A percentile compares a stretch with the other conserved stretches of the same genome.
Evolutionary conservation across 1,139 yeast genomes (phyloP).

Genomic region (Pichia kudriavzevii): DNA sequence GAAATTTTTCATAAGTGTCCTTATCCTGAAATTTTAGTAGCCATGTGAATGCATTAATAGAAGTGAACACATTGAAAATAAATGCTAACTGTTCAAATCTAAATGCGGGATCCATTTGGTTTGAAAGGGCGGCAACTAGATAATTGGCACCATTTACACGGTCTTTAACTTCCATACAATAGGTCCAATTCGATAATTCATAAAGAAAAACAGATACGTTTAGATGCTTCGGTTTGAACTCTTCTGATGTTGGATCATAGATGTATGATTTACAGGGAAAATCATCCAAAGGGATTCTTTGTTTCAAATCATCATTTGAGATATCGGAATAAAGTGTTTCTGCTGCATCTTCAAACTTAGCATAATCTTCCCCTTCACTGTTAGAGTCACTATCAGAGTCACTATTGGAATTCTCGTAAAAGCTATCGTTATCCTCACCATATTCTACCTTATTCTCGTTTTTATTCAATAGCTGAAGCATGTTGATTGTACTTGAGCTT

Average conservation of each 20-base stretch:
- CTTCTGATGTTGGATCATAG: slow-evolving; percentile 47
- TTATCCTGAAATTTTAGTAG: slow-evolving; percentile 45
- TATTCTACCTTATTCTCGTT: too few relatives aligned
- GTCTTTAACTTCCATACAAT: slow-evolving; percentile 38
- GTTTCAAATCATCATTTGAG: background rate
- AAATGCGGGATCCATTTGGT: slow-evolving; percentile 58
- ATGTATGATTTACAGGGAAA: slow-evolving; percentile 24
- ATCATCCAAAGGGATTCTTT: slow-evolving; percentile 11
- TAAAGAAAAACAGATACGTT: slow-evolving; percentile 34
- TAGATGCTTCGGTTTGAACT: slow-evolving; percentile 39
- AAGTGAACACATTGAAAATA: slow-evolving; percentile 52
- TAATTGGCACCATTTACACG: slow-evolving; percentile 20
- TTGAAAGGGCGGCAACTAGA: slow-evolving; percentile 39
- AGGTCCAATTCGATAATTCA: slow-evolving; percentile 47
- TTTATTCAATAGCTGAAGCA: slow-evolving; percentile 6
- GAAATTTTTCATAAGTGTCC: slow-evolving; percentile 42
- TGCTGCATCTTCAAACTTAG: slow-evolving; percentile 24
- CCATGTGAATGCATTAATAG: slow-evolving; percentile 48
- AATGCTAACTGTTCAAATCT: slow-evolving; percentile 52
- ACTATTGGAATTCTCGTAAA: too few relatives aligned
- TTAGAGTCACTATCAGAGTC: slow-evolving; percentile 11
- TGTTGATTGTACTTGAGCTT: slow-evolving; percentile 5
- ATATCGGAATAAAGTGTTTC: slow-evolving; percentile 21
- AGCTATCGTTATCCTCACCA: too few relatives aligned
- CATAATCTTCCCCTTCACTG: slow-evolving; percentile 22